Conservation (phyloP, 352 stramenopile genomes). For the Pythium grandisporangium region DNA sequence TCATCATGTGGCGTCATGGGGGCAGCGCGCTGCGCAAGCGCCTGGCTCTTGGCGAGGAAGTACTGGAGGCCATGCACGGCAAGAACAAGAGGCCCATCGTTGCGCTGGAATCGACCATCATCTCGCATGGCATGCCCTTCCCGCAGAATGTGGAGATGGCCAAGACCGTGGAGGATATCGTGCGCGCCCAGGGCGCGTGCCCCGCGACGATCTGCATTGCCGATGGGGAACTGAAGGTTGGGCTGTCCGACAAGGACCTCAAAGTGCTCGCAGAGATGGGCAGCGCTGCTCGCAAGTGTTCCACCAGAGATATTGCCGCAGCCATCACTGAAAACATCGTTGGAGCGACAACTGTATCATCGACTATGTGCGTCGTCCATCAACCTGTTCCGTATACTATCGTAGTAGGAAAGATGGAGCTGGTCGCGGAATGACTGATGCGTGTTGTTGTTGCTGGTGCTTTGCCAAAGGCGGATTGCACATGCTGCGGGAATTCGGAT, state of each 20-base stretch:
- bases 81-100: constrained; percentile 53
- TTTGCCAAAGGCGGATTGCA: constrained; percentile 72
- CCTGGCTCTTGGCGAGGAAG: constrained; percentile 17
- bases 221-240: constrained; percentile 83
- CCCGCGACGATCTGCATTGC: constrained; percentile 97
- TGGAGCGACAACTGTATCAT: constrained; percentile 95
- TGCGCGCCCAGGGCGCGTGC: constrained; percentile 76
- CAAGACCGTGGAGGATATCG: constrained; percentile 83
- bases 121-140: constrained; percentile 98
- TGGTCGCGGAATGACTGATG: background rate
- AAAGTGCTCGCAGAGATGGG: constrained; percentile 57
- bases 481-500: constrained; percentile 92
- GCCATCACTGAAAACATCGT: constrained; percentile 67
- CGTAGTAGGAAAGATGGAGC: background rate
- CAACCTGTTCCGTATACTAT: background rate
- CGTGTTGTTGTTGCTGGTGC: no score
- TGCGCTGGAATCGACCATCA: constrained; percentile 98
- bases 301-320: constrained; percentile 74
- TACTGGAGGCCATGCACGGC: constrained; percentile 18
- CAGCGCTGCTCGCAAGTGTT: constrained; percentile 58
- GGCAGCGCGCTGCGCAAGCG: constrained; percentile 12
- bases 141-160: constrained; percentile 95
- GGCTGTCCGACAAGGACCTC: constrained; percentile 48
- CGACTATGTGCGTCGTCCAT: constrained; percentile 80
- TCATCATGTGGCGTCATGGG: constrained; percentile 9